Conservation (phyloP, 139 green algal genomes). For the Astrephomene gubernaculifera region DNA sequence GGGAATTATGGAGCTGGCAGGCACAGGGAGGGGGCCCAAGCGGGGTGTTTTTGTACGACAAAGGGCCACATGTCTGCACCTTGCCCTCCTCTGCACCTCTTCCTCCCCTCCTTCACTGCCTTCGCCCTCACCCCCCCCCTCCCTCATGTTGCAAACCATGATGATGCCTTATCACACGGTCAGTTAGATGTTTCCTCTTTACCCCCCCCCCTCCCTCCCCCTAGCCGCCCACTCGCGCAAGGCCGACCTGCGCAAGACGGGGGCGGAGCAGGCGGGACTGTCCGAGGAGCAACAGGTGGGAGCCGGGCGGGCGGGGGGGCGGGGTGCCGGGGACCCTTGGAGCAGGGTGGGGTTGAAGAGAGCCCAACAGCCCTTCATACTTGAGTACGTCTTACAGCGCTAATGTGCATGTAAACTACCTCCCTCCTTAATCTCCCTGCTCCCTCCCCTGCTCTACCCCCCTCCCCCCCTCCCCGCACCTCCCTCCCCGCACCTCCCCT, state of each 20-base stretch:
- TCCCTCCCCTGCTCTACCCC: not conserved
- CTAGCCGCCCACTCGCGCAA: conserved; percentile 43
- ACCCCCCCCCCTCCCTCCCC: not conserved
- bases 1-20: no score
- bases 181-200: no score
- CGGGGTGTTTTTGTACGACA: no score
- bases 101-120: not conserved
- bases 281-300: conserved; percentile 66
- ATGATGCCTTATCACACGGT: no score
- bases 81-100: no score
- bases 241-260: conserved; percentile 53
- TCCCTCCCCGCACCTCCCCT: not conserved
- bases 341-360: not conserved
- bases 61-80: no score
- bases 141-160: not conserved
- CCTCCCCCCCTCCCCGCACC: not conserved
- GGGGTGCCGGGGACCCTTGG: not conserved
- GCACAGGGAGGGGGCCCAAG: no score
- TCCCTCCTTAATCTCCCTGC: not conserved
- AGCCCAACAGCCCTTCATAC: no score
- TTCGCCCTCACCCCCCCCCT: not conserved
- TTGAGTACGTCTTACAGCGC: no score
- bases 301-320: not conserved
- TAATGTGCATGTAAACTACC: no score
- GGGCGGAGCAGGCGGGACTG: conserved; percentile 58